phyloP scores from a whole-genome alignment of 2,329 filamentous ascomycete genomes.

The Curvularia hawaiiensis region DNA sequence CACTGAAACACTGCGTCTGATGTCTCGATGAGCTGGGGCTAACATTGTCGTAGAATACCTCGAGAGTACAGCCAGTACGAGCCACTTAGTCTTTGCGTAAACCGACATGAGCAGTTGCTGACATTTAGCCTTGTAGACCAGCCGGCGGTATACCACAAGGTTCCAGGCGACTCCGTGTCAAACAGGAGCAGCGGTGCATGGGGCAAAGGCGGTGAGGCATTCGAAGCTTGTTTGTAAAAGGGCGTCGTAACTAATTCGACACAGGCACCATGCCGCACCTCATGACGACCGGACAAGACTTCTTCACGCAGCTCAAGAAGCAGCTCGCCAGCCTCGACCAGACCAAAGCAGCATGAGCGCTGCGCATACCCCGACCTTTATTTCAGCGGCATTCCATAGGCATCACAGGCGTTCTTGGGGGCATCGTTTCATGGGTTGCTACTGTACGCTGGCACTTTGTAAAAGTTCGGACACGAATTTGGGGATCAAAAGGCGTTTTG shows the following conservation, averaged over 20 bases:
- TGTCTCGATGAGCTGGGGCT: conserved; percentile 19
- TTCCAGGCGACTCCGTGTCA: conserved; percentile 46
- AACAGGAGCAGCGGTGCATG: conserved; percentile 48
- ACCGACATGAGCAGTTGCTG: conserved; percentile 21
- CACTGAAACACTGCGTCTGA: not conserved
- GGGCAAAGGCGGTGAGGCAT: conserved; percentile 46
- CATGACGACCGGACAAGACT: conserved; percentile 53
- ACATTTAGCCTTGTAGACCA: conserved; percentile 30
- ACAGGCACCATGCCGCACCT: conserved; percentile 45
- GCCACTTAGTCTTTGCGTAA: conserved; percentile 1
- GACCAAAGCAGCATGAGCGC: conserved; percentile 37
- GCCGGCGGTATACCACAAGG: conserved; percentile 45
- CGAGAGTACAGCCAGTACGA: conserved; percentile 38
- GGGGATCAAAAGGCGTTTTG: conserved; percentile 34
- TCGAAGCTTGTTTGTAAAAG: too few species aligned
- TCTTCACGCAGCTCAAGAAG: conserved; percentile 54
- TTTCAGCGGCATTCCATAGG: conserved; percentile 43
- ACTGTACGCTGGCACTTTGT: conserved; percentile 19
- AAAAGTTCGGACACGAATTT: conserved; percentile 23
- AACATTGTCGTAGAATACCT: conserved; percentile 32
- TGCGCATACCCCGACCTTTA: conserved; percentile 23
- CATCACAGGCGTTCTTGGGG: conserved; percentile 44
- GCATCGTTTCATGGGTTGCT: conserved; percentile 25
- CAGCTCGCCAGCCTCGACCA: conserved; percentile 50
- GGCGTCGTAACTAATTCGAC: conserved; percentile 18